Percentiles rank a stretch among this genome's conserved stretches.
Evolutionary conservation across 1,284 basidiomycete species (phyloP).

Genomic region (Ustilago shanxiensis): DNA sequence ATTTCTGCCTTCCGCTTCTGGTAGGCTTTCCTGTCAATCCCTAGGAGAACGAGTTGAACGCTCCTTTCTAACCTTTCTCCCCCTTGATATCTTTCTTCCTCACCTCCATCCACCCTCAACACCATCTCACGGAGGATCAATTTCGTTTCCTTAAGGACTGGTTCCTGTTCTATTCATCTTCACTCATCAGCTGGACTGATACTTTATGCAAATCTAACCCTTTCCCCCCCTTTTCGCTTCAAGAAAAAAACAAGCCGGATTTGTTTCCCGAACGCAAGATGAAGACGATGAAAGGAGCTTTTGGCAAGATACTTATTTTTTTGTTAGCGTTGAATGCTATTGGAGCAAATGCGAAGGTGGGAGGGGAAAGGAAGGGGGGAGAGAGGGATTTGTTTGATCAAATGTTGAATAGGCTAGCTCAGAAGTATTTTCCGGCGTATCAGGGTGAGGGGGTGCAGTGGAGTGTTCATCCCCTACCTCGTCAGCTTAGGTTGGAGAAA

Average conservation of each 20-base stretch:
- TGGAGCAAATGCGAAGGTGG: background rate
- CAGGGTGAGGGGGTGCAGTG: slow-evolving; percentile 6
- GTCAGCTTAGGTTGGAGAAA: background rate
- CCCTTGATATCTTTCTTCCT: background rate
- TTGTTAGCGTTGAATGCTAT: background rate
- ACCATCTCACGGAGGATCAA: slow-evolving; percentile 7
- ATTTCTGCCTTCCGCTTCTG: background rate
- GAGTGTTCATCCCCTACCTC: slow-evolving; percentile 37
- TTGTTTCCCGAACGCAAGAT: background rate
- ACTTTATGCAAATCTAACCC: slow-evolving; percentile 4
- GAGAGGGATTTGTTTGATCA: slow-evolving; percentile 40
- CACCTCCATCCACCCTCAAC: slow-evolving; percentile 22
- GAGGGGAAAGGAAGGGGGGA: background rate
- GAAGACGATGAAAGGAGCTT: background rate
- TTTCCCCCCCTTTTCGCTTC: background rate
- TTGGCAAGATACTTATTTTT: background rate
- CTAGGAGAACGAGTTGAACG: too few relatives aligned
- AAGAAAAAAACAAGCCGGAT: slow-evolving; percentile 13
- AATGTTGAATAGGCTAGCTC: slow-evolving; percentile 18
- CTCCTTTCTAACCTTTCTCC: too few relatives aligned
- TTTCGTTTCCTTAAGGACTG: slow-evolving; percentile 14
- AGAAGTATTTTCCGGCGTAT: slow-evolving; percentile 19
- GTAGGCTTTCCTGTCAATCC: background rate
- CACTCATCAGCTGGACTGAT: background rate
- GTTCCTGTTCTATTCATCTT: slow-evolving; percentile 12